phyloP scores from a whole-genome alignment of 139 green algal species.

The Astrephomene gubernaculifera region DNA sequence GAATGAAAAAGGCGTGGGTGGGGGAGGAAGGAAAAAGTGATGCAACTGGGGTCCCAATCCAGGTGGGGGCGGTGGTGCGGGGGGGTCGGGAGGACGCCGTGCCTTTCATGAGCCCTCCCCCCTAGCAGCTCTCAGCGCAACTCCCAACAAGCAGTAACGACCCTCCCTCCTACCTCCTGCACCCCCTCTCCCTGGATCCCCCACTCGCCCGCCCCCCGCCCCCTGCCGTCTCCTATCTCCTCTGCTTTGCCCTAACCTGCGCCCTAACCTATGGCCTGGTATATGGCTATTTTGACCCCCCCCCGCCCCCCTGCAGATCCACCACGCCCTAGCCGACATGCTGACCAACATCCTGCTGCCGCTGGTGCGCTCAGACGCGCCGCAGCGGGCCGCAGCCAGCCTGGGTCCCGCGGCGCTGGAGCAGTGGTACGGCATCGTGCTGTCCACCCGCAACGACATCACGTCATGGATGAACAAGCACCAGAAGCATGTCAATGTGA shows the following conservation, averaged over 20 bases:
- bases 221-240: neutral
- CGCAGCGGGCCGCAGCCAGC: slow-evolving; percentile 41
- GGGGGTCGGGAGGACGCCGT: too few species aligned
- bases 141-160: too few species aligned
- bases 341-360: slow-evolving; percentile 71
- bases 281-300: too few species aligned
- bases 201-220: neutral
- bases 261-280: too few species aligned
- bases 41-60: too few species aligned
- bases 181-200: too few species aligned
- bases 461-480: slow-evolving; percentile 69
- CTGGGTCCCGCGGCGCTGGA: slow-evolving; percentile 42
- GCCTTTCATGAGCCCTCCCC: too few species aligned
- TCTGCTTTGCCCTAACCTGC: too few species aligned
- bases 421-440: slow-evolving; percentile 51
- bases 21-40: neutral
- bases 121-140: too few species aligned
- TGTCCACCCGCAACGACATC: slow-evolving; percentile 54
- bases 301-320: slow-evolving; percentile 40
- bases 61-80: too few species aligned
- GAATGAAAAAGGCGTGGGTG: slow-evolving; percentile 9
- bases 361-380: slow-evolving; percentile 75
- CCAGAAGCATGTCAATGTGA: slow-evolving; percentile 83
- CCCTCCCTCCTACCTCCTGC: too few species aligned
- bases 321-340: slow-evolving; percentile 81